Percentiles rank a stretch among this genome's conserved stretches.
These are phyloP conservation scores for Rhodotorula graminis DNA, from an alignment of 768 basidiomycete species.

Conservation along the genomic window DNA sequence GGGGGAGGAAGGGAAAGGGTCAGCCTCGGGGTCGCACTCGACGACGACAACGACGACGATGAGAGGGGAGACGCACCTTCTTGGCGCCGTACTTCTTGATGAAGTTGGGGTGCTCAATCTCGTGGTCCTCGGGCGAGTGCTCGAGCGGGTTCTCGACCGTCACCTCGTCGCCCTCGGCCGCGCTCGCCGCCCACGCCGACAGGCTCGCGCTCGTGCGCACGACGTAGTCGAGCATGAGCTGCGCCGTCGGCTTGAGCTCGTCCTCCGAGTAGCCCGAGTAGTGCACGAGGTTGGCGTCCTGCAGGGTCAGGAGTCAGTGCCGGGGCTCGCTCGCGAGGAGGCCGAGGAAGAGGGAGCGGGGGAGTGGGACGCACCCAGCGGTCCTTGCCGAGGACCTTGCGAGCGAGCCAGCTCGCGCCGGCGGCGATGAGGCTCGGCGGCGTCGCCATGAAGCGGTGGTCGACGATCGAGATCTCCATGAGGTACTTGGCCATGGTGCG, in stretches of 20 bases:
- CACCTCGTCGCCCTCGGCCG: neutral
- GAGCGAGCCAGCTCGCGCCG: constrained; percentile 77
- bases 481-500: constrained; percentile 87
- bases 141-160: constrained; percentile 29
- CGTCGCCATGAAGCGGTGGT: constrained; percentile 68
- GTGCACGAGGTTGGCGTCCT: constrained; percentile 80
- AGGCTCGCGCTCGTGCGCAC: constrained; percentile 48
- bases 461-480: constrained; percentile 76
- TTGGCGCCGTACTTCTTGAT: constrained; percentile 84
- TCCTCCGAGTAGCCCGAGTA: constrained; percentile 80
- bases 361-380: constrained; percentile 67
- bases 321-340: too few relatives aligned
- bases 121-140: constrained; percentile 35
- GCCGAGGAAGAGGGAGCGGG: neutral
- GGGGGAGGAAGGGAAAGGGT: neutral
- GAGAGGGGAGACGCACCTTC: constrained; percentile 44
- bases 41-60: too few relatives aligned
- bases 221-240: constrained; percentile 81
- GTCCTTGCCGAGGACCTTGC: constrained; percentile 69
- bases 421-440: constrained; percentile 77
- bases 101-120: constrained; percentile 65
- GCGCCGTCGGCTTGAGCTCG: constrained; percentile 72
- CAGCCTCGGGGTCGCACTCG: neutral
- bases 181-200: constrained; percentile 6
- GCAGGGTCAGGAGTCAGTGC: neutral